These are phyloP conservation scores for Hymenoscyphus linearis DNA, from an alignment of 2,329 filamentous ascomycete genomes.

Conservation along the genomic window DNA sequence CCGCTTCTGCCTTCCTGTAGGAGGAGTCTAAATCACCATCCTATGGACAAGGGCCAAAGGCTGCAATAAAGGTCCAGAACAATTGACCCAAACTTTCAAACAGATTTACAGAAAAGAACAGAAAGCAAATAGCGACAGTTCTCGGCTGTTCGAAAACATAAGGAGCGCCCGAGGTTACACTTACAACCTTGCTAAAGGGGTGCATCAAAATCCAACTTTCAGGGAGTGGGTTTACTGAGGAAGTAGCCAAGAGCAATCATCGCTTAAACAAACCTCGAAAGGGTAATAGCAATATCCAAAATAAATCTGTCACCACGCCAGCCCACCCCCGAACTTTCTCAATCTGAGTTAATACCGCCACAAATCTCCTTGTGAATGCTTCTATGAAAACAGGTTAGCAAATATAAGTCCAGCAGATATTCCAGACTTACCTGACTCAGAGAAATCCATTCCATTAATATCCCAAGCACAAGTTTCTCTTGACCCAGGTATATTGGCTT, in stretches of 20 bases:
- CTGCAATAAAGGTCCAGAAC: too few relatives aligned
- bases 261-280: constrained; percentile 11
- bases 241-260: neutral
- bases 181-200: neutral
- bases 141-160: too few relatives aligned
- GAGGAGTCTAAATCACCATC: too few relatives aligned
- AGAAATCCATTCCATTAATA: constrained; percentile 53
- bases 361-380: constrained; percentile 47
- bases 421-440: constrained; percentile 35
- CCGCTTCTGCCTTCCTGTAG: too few relatives aligned
- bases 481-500: constrained; percentile 15
- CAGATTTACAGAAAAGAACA: too few relatives aligned
- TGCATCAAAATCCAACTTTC: neutral
- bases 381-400: constrained; percentile 34
- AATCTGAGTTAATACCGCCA: constrained; percentile 48
- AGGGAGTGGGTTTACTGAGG: neutral
- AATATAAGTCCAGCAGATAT: neutral
- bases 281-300: constrained; percentile 21
- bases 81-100: too few relatives aligned
- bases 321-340: constrained; percentile 48
- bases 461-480: constrained; percentile 51
- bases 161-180: neutral
- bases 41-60: too few relatives aligned
- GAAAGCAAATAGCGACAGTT: too few relatives aligned
- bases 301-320: constrained; percentile 34